These are phyloP conservation scores for Aleurites moluccanus DNA, from an alignment of 441 rosid species.

Conservation along the genomic window DNA sequence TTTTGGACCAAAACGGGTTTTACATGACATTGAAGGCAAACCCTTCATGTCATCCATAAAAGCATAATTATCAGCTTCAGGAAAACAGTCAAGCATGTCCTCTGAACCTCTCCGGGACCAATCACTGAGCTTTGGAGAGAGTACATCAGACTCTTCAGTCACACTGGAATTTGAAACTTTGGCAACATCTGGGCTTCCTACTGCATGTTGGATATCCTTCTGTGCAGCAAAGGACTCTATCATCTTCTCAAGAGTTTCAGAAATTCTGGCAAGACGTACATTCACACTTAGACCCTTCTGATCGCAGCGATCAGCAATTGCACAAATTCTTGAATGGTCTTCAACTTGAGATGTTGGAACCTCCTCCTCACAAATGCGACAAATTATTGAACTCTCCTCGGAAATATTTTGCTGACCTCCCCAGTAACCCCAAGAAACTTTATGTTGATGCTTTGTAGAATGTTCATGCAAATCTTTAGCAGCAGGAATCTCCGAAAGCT, in stretches of 20 bases:
- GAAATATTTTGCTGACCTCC: constrained; percentile 64
- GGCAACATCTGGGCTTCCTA: constrained; percentile 82
- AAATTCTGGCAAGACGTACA: constrained; percentile 79
- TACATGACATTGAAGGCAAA: constrained; percentile 88
- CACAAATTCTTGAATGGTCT: constrained; percentile 94
- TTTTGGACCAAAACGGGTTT: constrained; percentile 91
- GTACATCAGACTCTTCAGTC: constrained; percentile 82
- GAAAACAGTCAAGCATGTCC: constrained; percentile 97
- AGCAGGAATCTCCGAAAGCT: constrained; percentile 48
- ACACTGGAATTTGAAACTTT: constrained; percentile 88
- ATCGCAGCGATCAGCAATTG: constrained; percentile 91
- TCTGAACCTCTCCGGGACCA: constrained; percentile 96
- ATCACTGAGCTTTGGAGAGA: constrained; percentile 94
- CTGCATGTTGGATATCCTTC: constrained; percentile 66
- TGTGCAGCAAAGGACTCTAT: constrained; percentile 65
- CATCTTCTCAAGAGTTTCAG: constrained; percentile 94
- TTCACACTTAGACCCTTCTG: constrained; percentile 80
- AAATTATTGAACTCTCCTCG: constrained; percentile 85
- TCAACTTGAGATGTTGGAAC: constrained; percentile 85
- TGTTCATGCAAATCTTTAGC: constrained; percentile 64
- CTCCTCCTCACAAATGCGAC: constrained; percentile 98
- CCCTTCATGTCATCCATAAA: constrained; percentile 91
- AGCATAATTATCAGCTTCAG: constrained; percentile 74
- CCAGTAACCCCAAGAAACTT: constrained; percentile 93
- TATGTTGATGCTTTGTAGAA: constrained; percentile 73